Evolutionary conservation across 1,284 basidiomycete genomes (phyloP).

Genomic region (Ceratobasidium sp.): DNA sequence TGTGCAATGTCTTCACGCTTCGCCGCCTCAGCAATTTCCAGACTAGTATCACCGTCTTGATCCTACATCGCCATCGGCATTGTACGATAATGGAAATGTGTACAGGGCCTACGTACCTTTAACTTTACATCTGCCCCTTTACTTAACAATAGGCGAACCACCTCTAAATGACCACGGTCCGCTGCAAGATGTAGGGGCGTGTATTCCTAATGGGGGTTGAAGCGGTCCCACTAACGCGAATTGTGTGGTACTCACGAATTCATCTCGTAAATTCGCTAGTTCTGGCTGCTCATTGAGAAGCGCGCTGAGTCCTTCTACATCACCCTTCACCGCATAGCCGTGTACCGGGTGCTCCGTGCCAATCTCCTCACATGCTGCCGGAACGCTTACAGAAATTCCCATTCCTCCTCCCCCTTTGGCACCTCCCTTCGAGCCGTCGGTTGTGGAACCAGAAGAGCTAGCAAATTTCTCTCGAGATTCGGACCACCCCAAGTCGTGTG

Average conservation of each 20-base stretch:
- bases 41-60: slow-evolving; percentile 68
- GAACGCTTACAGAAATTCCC: slow-evolving; percentile 70
- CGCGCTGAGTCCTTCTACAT: slow-evolving; percentile 55
- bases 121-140: slow-evolving; percentile 68
- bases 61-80: slow-evolving; percentile 58
- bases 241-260: slow-evolving; percentile 62
- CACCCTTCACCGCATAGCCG: slow-evolving; percentile 66
- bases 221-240: not conserved
- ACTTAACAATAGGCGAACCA: slow-evolving; percentile 66
- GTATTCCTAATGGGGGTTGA: slow-evolving; percentile 67
- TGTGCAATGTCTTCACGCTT: slow-evolving; percentile 67
- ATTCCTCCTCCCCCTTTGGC: slow-evolving; percentile 56
- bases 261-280: slow-evolving; percentile 58
- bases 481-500: slow-evolving; percentile 70
- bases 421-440: slow-evolving; percentile 32
- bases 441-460: slow-evolving; percentile 41
- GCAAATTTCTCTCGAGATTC: slow-evolving; percentile 48
- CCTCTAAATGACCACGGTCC: slow-evolving; percentile 71
- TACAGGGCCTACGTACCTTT: slow-evolving; percentile 56
- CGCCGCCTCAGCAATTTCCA: slow-evolving; percentile 69
- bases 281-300: slow-evolving; percentile 54
- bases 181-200: slow-evolving; percentile 84
- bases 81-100: slow-evolving; percentile 19
- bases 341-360: slow-evolving; percentile 59
- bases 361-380: slow-evolving; percentile 47